Evolutionary conservation across 495 filamentous ascomycete species (phyloP).

Genomic region (Aspergillus hancockii): DNA sequence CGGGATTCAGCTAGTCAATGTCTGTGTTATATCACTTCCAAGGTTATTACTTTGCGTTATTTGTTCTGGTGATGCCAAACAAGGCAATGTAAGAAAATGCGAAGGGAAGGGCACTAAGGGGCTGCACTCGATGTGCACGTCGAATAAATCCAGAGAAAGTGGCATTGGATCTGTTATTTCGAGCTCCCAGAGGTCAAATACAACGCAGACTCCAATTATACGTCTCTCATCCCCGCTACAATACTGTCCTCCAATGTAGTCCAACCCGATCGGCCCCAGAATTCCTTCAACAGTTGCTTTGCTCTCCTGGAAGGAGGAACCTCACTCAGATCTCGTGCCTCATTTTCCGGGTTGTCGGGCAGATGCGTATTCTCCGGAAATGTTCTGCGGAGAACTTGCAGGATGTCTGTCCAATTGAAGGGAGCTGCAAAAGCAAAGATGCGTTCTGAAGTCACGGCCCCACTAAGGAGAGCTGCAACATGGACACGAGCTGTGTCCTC

Average conservation of each 20-base stretch:
- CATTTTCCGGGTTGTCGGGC: not conserved
- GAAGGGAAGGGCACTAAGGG: too few relatives aligned
- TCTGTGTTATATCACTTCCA: too few relatives aligned
- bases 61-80: too few relatives aligned
- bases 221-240: too few relatives aligned
- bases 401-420: constrained; percentile 38
- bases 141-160: too few relatives aligned
- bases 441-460: constrained; percentile 39
- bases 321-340: not conserved
- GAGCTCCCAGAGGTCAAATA: too few relatives aligned
- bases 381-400: constrained; percentile 12
- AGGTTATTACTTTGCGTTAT: too few relatives aligned
- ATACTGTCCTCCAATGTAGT: not conserved
- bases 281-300: not conserved
- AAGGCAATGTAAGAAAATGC: too few relatives aligned
- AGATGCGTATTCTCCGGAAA: not conserved
- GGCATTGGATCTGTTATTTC: too few relatives aligned
- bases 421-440: constrained; percentile 46
- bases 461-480: constrained; percentile 45
- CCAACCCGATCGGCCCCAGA: not conserved
- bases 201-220: too few relatives aligned
- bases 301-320: not conserved
- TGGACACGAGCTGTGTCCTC: constrained; percentile 50
- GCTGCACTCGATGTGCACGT: too few relatives aligned
- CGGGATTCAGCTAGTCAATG: too few relatives aligned